Base-by-base conservation (phyloP, 2,329 filamentous ascomycete species). In the Sporothrix pallida region DNA sequence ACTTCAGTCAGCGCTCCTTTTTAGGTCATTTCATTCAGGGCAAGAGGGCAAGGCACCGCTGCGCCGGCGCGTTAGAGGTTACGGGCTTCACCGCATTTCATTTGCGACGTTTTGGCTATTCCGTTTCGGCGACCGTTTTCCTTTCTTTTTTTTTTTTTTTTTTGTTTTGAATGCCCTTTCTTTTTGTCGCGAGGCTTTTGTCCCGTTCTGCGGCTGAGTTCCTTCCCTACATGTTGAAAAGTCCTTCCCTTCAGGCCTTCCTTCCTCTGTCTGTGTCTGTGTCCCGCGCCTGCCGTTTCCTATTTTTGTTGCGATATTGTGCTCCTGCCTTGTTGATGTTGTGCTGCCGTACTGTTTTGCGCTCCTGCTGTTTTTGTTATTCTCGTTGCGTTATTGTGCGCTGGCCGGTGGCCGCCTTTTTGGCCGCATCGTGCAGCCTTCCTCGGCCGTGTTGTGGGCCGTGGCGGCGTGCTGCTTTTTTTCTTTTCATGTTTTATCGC, bases 361-460 rank as follows among this genome's bases (percentile, higher is more conserved):
- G 17, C 23, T 54, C 20, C 20, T 37, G 31, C 31, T 26, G 48
- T 17, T 15, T 10, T 37, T 23, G 42, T 20, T 48, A 15, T 67
- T 8, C 62, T 15, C 26, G 42, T 65, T 42, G 8, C 60, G 20
- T 65, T n/a, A 37, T 65, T 65, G 60, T 65, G 60, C 37, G 37
- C 60, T 65, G 60, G 37, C 70, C 26, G 46, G 42, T 42, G 70
- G 70, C 70, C 70, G 70, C 70, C 44, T 63, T 46, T 72, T 42
- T 54, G 70, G 70, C 58, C 70, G 44, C 70, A 72, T 44, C 70
- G 44, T 50, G 63, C 63, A 68, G 63, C 12, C n/a, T 17, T n/a
- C 44, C 20, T 56, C 67, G 48, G 67, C 48, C 48, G 26, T 56
- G 67, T 44, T 65, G 60, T 65, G 60, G 60, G 60, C 42, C 60